A percentile compares a stretch with the other conserved stretches of the same genome.
phyloP scores from a whole-genome alignment of 345 rosid species.

The Heritiera fomes region DNA sequence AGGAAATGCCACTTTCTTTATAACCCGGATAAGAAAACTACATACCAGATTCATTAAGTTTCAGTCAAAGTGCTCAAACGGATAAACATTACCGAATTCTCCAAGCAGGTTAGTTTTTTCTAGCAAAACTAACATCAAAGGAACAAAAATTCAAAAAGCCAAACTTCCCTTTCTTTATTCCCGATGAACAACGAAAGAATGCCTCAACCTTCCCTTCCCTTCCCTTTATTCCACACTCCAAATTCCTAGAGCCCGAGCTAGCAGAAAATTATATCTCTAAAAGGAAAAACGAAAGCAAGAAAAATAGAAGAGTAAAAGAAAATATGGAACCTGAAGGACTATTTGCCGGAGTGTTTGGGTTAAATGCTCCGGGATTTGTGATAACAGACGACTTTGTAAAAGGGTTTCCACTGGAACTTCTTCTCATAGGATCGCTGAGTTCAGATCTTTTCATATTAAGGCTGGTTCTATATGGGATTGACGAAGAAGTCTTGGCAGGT shows the following conservation, averaged over 20 bases:
- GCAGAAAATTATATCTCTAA: neutral
- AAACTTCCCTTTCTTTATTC: neutral
- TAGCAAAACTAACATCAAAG: neutral
- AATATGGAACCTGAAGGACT: neutral
- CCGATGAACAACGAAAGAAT: neutral
- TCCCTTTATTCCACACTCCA: neutral
- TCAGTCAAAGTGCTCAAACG: neutral
- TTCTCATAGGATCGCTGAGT: neutral
- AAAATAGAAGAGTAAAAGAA: neutral
- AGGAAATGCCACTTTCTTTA: neutral
- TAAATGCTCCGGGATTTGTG: neutral
- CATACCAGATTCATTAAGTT: neutral
- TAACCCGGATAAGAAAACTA: neutral
- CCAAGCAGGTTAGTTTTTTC: neutral
- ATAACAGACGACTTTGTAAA: neutral
- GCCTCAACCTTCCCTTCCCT: neutral
- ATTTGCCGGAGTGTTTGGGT: neutral
- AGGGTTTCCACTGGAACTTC: conserved; percentile 11
- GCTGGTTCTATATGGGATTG: neutral
- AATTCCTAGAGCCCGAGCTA: neutral
- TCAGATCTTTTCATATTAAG: conserved; percentile 1
- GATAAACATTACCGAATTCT: neutral
- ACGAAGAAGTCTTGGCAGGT: neutral
- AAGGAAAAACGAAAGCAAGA: neutral
- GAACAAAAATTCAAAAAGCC: neutral